Evolutionary conservation across 2,329 filamentous ascomycete genomes (phyloP).

Genomic region (Lecanosticta acicola): DNA sequence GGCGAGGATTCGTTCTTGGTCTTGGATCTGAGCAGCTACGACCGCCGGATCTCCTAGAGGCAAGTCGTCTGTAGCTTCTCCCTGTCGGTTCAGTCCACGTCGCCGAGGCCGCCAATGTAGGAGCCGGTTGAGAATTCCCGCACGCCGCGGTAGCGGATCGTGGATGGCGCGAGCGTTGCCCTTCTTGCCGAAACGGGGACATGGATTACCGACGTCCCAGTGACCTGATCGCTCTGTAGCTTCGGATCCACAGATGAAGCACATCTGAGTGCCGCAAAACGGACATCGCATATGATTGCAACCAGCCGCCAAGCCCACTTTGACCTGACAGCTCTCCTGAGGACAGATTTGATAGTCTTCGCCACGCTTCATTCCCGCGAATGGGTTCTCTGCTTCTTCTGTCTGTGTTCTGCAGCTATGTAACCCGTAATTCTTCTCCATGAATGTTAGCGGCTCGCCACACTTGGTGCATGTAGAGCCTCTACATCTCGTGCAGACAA

Average conservation of each 20-base stretch:
- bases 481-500: background rate
- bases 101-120: too few species aligned
- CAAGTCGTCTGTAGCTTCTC: too few species aligned
- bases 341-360: conserved; percentile 16
- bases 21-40: too few species aligned
- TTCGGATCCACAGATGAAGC: conserved; percentile 12
- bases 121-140: too few species aligned
- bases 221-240: conserved; percentile 3
- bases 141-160: background rate
- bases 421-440: background rate
- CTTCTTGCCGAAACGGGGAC: conserved; percentile 8
- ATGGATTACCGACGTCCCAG: conserved; percentile 9
- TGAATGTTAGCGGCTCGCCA: background rate
- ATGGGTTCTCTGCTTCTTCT: background rate
- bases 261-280: conserved; percentile 18
- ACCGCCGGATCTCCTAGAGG: too few species aligned
- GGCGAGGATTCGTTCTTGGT: background rate
- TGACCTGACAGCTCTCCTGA: conserved; percentile 7
- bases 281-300: conserved; percentile 16
- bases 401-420: background rate
- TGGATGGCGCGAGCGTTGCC: background rate
- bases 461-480: background rate
- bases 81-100: too few species aligned
- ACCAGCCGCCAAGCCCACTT: conserved; percentile 7
- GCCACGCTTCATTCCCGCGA: conserved; percentile 5